phyloP scores from a whole-genome alignment of 2,329 filamentous ascomycete genomes.

The Dendrostoma leiphaemia region DNA sequence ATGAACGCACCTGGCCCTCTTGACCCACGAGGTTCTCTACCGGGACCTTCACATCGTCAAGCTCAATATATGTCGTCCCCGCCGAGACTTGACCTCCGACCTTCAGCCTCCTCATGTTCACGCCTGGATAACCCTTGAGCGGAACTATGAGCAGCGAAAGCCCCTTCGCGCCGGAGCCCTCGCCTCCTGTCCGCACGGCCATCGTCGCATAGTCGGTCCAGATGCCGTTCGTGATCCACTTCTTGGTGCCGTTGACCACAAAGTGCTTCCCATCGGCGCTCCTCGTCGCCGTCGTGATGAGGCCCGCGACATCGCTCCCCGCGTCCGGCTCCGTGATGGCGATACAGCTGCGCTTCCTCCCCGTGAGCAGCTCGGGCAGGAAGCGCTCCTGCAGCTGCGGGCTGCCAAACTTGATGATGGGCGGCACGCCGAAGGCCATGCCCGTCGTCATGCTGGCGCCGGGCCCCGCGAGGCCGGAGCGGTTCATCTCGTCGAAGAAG shows the following conservation, averaged over 20 bases:
- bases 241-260: conserved; percentile 73
- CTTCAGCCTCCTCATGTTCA: conserved; percentile 66
- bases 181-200: conserved; percentile 67
- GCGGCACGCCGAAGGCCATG: conserved; percentile 70
- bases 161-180: conserved; percentile 57
- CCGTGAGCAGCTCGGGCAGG: conserved; percentile 65
- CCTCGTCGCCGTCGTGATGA: conserved; percentile 65
- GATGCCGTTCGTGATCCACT: conserved; percentile 50
- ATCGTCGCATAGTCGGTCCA: conserved; percentile 58
- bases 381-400: conserved; percentile 61
- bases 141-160: conserved; percentile 69
- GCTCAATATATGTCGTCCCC: conserved; percentile 73
- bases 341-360: conserved; percentile 68
- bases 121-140: conserved; percentile 64
- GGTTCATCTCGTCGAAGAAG: conserved; percentile 68
- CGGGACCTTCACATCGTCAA: conserved; percentile 73
- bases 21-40: conserved; percentile 66
- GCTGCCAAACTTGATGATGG: conserved; percentile 67
- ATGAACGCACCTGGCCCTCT: conserved; percentile 47
- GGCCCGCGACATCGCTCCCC: conserved; percentile 72
- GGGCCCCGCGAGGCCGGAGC: conserved; percentile 64
- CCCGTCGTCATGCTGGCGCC: conserved; percentile 65
- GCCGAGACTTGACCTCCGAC: conserved; percentile 63
- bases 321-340: conserved; percentile 77
- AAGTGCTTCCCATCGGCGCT: conserved; percentile 64